These are phyloP conservation scores for Metschnikowia hibisci DNA, from an alignment of 805 yeast species.

Conservation along the genomic window DNA sequence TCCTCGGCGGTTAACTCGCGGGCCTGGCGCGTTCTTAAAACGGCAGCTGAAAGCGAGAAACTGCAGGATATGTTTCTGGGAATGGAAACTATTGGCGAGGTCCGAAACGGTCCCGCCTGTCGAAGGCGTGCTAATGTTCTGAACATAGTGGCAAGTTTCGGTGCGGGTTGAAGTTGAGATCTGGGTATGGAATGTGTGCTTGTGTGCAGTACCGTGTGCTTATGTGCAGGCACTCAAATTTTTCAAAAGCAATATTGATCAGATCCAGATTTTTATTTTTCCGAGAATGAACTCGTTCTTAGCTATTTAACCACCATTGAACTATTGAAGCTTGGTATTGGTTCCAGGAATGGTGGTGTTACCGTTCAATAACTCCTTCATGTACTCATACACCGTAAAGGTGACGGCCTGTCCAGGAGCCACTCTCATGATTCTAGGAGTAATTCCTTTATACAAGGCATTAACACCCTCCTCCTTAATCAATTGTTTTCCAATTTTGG, in stretches of 20 bases:
- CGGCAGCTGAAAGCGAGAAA: not conserved
- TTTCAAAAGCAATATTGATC: too few relatives aligned
- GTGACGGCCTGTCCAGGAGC: constrained; percentile 99
- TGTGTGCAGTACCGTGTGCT: not conserved
- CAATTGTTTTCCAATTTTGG: constrained; percentile 74
- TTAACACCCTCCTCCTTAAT: constrained; percentile 78
- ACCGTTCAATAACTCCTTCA: constrained; percentile 57
- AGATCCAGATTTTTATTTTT: too few relatives aligned
- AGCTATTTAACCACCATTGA: too few relatives aligned
- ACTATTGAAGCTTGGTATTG: constrained; percentile 19
- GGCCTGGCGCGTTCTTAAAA: constrained; percentile 24
- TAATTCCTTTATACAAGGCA: constrained; percentile 87
- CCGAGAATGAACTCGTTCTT: too few relatives aligned
- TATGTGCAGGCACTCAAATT: not conserved
- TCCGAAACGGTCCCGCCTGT: not conserved
- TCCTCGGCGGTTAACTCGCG: constrained; percentile 37
- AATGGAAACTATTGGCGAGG: too few relatives aligned
- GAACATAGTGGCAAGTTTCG: not conserved
- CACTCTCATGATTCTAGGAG: constrained; percentile 98
- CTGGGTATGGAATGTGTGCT: too few relatives aligned
- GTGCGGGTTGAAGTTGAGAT: not conserved
- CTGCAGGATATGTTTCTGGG: not conserved
- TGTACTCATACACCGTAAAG: constrained; percentile 91
- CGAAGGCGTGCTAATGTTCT: not conserved
- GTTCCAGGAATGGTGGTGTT: constrained; percentile 20